Percentiles rank a stretch among this genome's conserved stretches.
Conservation (phyloP, 441 rosid genomes). For the California macrophylla region DNA sequence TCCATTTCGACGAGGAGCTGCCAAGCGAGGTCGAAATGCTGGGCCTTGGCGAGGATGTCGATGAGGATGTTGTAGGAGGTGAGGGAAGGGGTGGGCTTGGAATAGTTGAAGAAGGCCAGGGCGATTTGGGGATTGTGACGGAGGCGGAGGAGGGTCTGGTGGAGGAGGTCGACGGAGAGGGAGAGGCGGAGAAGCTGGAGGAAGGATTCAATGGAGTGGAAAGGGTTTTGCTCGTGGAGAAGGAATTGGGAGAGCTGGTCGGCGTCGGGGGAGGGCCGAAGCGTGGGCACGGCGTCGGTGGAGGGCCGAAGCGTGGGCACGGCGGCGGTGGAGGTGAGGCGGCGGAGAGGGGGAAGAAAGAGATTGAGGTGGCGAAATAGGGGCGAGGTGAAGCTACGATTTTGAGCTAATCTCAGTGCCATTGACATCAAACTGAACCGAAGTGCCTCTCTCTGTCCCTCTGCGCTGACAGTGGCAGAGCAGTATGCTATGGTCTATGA, state of each 20-base stretch:
- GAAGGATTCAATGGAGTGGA: slow-evolving; percentile 71
- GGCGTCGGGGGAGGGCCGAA: slow-evolving; percentile 34
- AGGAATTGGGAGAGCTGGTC: slow-evolving; percentile 56
- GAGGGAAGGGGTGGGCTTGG: slow-evolving; percentile 52
- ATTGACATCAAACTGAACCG: neutral
- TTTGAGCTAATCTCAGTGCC: neutral
- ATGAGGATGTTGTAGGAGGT: slow-evolving; percentile 61
- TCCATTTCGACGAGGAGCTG: slow-evolving; percentile 65
- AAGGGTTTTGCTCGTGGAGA: slow-evolving; percentile 73
- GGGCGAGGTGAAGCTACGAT: neutral
- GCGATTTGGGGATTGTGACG: slow-evolving; percentile 70
- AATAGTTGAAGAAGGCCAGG: slow-evolving; percentile 58
- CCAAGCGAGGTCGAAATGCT: slow-evolving; percentile 68
- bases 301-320: neutral
- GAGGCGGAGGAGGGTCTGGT: slow-evolving; percentile 90
- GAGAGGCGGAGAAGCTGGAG: slow-evolving; percentile 71
- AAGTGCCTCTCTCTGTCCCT: neutral
- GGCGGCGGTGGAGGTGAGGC: neutral
- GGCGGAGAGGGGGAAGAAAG: no score
- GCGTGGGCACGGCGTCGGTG: neutral
- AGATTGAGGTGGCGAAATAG: neutral
- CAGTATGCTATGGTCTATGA: neutral
- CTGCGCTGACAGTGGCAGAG: neutral
- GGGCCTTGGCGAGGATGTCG: slow-evolving; percentile 61
- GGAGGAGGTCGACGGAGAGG: slow-evolving; percentile 45